A percentile compares a stretch with the other conserved stretches of the same genome.
Conservation (phyloP, 2,329 filamentous ascomycete genomes). For the Microsporum ferrugineum region DNA sequence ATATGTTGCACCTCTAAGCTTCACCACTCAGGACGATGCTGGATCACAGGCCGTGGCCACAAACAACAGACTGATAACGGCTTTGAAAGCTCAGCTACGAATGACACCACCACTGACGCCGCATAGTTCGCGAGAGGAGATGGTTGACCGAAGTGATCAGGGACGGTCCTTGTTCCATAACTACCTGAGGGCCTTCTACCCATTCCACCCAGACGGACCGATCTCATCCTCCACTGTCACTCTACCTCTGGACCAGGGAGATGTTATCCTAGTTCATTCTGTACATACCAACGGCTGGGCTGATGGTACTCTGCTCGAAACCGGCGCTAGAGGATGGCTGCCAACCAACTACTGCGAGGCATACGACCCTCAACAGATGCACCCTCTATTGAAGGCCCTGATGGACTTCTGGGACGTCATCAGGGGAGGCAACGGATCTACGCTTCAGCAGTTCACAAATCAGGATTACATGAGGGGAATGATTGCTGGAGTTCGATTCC, state of each 20-base stretch:
- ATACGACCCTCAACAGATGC: slow-evolving; percentile 81
- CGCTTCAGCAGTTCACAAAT: slow-evolving; percentile 69
- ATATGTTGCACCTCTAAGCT: slow-evolving; percentile 14
- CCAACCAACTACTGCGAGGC: slow-evolving; percentile 97
- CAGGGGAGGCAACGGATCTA: slow-evolving; percentile 62
- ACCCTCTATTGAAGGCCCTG: slow-evolving; percentile 70
- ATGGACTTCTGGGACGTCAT: slow-evolving; percentile 89
- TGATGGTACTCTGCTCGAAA: slow-evolving; percentile 78
- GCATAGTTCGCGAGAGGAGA: slow-evolving; percentile 49
- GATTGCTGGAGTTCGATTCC: slow-evolving; percentile 81
- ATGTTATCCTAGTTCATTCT: slow-evolving; percentile 87
- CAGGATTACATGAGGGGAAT: slow-evolving; percentile 91
- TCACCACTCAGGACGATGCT: slow-evolving; percentile 7
- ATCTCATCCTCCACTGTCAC: slow-evolving; percentile 79
- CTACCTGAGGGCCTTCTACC: slow-evolving; percentile 87
- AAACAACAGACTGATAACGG: slow-evolving; percentile 11
- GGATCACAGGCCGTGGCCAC: slow-evolving; percentile 5
- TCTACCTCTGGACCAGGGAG: slow-evolving; percentile 75
- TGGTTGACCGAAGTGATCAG: slow-evolving; percentile 33
- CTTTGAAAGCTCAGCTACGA: slow-evolving; percentile 34
- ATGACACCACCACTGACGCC: slow-evolving; percentile 71
- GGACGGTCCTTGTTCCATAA: slow-evolving; percentile 70
- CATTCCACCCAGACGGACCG: slow-evolving; percentile 69
- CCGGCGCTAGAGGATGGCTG: slow-evolving; percentile 83
- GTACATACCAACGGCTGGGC: slow-evolving; percentile 98